Evolutionary conservation across 2,329 filamentous ascomycete genomes (phyloP), one percentile per base, ranked within the genome.

Genomic region (Ophiocordyceps polyrhachis-furcata): DNA sequence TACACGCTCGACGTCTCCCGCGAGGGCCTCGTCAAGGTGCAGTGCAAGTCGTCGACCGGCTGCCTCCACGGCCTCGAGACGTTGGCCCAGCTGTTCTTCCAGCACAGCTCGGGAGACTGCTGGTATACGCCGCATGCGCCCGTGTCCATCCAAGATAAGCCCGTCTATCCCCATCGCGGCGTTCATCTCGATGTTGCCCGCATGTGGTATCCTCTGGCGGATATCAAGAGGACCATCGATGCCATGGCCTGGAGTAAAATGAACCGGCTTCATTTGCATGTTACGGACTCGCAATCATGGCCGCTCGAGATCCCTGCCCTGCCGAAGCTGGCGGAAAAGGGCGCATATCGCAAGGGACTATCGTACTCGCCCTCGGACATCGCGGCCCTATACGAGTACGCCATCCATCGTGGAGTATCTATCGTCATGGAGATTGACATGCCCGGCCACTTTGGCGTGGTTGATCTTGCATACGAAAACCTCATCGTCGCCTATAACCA

Each of bases 231-330:
- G 43, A 84, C 79, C 44, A 83, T 94, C 50, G 83, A 93, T 55
- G 81, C 77, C 38, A 62, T 83, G 50, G 67, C 81, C 1, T 86
- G 77, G 72, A 85, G 79, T 65, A 91, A 93, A 65, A 73, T 91
- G 68, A 91, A 91, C 62, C 71, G 78, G 6, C 69, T 93, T 46
- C 85, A 91, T 61, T 66, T 89, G 45, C 85, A 93, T 64, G 70
- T 81, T 46, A 91, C 83, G 5, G 85, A 93, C 60, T 78, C 81
- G 15, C 85, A 93, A 60, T 83, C 83, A 4, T 93, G 85, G 81
- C 86, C 86, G 0, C 67, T 93, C 21, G 83, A 86, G 51, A 79
- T 93, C 43, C 82, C 83, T 1, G 62, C 81, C 2, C 62, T 93
- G 49, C 59, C 86, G 4, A 72, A 80, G 47, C 67, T 93, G 2